Percentiles rank a stretch among this genome's conserved stretches.
Conservation (phyloP, 306 rosid genomes). For the Dryas alaskensis region DNA sequence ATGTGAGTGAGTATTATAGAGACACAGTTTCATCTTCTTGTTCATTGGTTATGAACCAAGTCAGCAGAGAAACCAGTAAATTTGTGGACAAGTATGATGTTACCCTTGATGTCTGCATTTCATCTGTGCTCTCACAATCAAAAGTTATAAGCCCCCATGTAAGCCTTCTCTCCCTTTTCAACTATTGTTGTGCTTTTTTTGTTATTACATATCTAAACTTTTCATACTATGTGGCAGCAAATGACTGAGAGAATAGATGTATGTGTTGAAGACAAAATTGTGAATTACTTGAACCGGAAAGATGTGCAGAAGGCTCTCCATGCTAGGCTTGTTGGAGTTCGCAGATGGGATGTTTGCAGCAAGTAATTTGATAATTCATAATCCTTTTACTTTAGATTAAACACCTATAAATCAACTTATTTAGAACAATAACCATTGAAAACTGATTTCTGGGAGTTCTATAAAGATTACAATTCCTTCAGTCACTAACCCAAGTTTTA, state of each 20-base stretch:
- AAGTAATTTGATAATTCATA: constrained; percentile 29
- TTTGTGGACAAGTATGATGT: constrained; percentile 75
- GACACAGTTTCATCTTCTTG: constrained; percentile 33
- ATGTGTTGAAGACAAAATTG: constrained; percentile 60
- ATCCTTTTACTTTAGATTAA: background rate
- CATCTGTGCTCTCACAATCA: constrained; percentile 63
- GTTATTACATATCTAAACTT: background rate
- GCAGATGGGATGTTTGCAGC: constrained; percentile 55
- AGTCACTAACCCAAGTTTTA: background rate
- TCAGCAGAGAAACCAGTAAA: constrained; percentile 68
- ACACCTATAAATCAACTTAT: background rate
- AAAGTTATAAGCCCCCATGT: constrained; percentile 54
- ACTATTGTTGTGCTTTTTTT: background rate
- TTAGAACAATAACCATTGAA: background rate
- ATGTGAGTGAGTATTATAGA: constrained; percentile 41
- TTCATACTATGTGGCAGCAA: constrained; percentile 23
- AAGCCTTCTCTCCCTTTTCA: constrained; percentile 9
- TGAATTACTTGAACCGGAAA: constrained; percentile 54
- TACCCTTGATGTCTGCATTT: constrained; percentile 76
- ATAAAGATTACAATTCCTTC: background rate
- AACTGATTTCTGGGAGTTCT: background rate
- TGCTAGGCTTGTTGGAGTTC: constrained; percentile 60
- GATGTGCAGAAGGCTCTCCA: constrained; percentile 66
- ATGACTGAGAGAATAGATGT: constrained; percentile 51
- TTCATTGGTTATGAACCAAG: constrained; percentile 62